phyloP scores from a whole-genome alignment of 345 rosid genomes.

The Kernera saxatilis region DNA sequence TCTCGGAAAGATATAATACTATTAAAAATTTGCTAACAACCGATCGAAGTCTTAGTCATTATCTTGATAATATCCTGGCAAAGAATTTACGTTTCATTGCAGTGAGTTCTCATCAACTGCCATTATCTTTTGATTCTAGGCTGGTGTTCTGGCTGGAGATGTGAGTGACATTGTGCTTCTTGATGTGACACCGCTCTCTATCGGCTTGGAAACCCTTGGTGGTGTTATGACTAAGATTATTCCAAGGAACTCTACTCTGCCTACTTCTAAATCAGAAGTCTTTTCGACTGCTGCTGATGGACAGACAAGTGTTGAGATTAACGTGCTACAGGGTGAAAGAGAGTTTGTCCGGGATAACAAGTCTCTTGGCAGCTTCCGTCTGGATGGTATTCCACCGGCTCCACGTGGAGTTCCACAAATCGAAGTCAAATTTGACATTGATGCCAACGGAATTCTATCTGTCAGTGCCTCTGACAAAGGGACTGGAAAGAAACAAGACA shows the following conservation, averaged over 20 bases:
- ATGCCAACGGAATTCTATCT: constrained; percentile 92
- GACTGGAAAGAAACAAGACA: constrained; percentile 92
- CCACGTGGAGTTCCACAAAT: constrained; percentile 95
- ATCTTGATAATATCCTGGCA: background rate
- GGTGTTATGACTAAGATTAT: constrained; percentile 98
- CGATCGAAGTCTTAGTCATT: background rate
- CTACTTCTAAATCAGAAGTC: constrained; percentile 97
- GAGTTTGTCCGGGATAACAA: constrained; percentile 96
- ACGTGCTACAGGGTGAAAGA: constrained; percentile 95
- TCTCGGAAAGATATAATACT: no score
- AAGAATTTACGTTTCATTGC: background rate
- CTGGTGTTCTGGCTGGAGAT: constrained; percentile 94
- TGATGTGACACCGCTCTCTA: constrained; percentile 81
- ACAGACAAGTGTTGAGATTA: constrained; percentile 96
- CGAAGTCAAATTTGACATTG: constrained; percentile 91
- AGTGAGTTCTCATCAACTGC: background rate
- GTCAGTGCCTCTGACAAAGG: constrained; percentile 87
- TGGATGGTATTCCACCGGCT: constrained; percentile 78
- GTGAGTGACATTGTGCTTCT: constrained; percentile 92
- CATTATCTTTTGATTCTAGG: constrained; percentile 35
- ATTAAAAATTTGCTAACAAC: no score
- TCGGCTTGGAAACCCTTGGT: constrained; percentile 95
- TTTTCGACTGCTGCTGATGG: constrained; percentile 99
- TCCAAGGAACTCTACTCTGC: constrained; percentile 87
- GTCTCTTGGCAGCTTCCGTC: constrained; percentile 75